Evolutionary conservation across 108 stramenopile genomes (phyloP).

Genomic region (Pseudonitzschia multiseries): DNA sequence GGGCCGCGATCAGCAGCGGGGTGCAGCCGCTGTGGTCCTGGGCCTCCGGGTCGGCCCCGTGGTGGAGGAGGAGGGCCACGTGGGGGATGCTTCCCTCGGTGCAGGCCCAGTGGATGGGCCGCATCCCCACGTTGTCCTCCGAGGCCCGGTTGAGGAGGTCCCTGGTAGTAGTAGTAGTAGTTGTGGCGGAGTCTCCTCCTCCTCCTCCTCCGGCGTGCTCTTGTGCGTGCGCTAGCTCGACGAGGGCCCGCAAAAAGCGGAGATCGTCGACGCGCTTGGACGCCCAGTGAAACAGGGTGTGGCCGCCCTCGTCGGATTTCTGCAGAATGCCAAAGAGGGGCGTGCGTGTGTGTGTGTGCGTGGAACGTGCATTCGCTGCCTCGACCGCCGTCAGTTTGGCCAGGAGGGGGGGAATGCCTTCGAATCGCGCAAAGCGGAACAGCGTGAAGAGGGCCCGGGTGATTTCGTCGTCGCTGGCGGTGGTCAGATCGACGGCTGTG

Average conservation of each 20-base stretch:
- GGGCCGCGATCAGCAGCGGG: conserved; percentile 89
- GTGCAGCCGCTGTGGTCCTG: conserved; percentile 84
- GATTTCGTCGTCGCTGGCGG: conserved; percentile 18
- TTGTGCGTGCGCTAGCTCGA: conserved; percentile 55
- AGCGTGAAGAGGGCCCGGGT: conserved; percentile 4
- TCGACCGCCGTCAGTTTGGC: conserved; percentile 30
- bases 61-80: conserved; percentile 65
- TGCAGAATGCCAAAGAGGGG: conserved; percentile 23
- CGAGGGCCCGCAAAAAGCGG: conserved; percentile 59
- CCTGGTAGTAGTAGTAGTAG: too few species aligned
- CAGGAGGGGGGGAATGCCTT: conserved; percentile 45
- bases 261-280: conserved; percentile 84
- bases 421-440: conserved; percentile 41
- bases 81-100: conserved; percentile 86
- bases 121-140: conserved; percentile 86
- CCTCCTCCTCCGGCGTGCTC: too few species aligned
- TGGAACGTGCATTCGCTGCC: conserved; percentile 17
- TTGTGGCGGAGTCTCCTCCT: conserved; percentile 24
- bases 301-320: conserved; percentile 66
- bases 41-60: conserved; percentile 61
- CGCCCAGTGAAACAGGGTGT: conserved; percentile 93
- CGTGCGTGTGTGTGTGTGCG: too few species aligned
- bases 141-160: conserved; percentile 22
- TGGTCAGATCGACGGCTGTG: conserved; percentile 5
- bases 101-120: conserved; percentile 94